Evolutionary conservation across 495 filamentous ascomycete species (phyloP), one percentile per base, ranked within the genome.

Genomic region (Friedmanniomyces endolithicus): DNA sequence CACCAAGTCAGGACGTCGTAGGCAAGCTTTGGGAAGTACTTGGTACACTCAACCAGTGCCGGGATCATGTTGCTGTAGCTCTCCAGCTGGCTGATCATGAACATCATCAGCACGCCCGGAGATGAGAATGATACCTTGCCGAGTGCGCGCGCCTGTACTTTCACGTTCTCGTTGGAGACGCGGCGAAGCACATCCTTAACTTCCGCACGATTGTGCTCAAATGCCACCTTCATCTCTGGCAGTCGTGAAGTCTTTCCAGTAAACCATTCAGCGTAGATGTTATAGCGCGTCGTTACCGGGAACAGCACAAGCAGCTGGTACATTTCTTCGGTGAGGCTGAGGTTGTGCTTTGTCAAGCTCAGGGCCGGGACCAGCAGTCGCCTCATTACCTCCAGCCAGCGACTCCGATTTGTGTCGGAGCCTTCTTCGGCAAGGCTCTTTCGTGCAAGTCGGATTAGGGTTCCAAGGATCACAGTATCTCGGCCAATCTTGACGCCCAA

Each of bases 1-100:
- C 81, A 80, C 86, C 89, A 94, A 29, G 87, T 86, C 50, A 96
- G 75, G 39, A 96, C 85, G 65, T 99, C 94, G 64, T 95, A 95
- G 1, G 83, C 90, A 25, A 97, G 76, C 51, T 85, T 80, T 1
- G 90, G 94, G 63, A 96, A 95, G 62, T 95, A 95, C 59, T 86
- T 83, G 29, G 85, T 88, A 63, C 88, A 95, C 65, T 95, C 87
- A 27, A 96, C 88, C 48, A 99, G 85, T 9, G 85, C 84, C 54
- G 95, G 87, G 54, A 90, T 90, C 33, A 97, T 76, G 64, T 96
- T 96, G 63, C 84, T 85, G 67, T 97, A 96, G 0, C 82, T 78
- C 68, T 96, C 88, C 44, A 95, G 88, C 63, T 95, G 88, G 31
- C 75, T 78, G 52, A 97, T 77, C 11, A 88, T 86, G 40, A 90